A percentile compares a stretch with the other conserved stretches of the same genome.
Evolutionary conservation across 257 asterid species (phyloP).

Genomic region (Gentiana macrophylla): DNA sequence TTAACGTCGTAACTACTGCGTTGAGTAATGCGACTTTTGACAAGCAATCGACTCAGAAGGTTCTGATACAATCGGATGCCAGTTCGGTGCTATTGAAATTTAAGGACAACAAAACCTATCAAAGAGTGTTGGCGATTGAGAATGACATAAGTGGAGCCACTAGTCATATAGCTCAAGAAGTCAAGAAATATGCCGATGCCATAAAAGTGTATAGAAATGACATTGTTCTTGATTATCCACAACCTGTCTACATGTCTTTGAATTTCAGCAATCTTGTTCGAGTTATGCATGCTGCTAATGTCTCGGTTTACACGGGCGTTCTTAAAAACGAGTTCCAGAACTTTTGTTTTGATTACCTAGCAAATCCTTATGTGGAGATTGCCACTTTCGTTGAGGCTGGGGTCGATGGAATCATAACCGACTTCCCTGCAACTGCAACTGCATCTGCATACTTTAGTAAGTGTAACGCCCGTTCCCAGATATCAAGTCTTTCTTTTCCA

Average conservation of each 20-base stretch:
- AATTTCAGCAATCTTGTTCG: constrained; percentile 46
- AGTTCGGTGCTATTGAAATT: constrained; percentile 51
- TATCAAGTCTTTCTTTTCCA: too few species aligned
- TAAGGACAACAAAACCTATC: constrained; percentile 35
- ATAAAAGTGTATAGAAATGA: constrained; percentile 46
- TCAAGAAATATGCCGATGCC: constrained; percentile 73
- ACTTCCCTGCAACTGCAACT: constrained; percentile 46
- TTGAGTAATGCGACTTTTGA: constrained; percentile 54
- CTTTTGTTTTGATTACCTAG: constrained; percentile 50
- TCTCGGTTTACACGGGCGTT: constrained; percentile 60
- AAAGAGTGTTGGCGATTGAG: constrained; percentile 39
- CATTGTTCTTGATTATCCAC: constrained; percentile 23
- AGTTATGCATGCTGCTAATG: constrained; percentile 59
- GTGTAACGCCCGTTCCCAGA: constrained; percentile 7
- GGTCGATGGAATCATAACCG: constrained; percentile 62
- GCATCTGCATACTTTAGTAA: constrained; percentile 52
- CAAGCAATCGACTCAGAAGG: constrained; percentile 45
- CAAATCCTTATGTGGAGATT: constrained; percentile 77
- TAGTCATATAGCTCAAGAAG: constrained; percentile 34
- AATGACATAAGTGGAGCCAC: constrained; percentile 34
- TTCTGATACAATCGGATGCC: constrained; percentile 62
- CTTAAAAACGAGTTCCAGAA: constrained; percentile 64
- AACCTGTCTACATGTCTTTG: constrained; percentile 27
- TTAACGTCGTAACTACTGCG: constrained; percentile 30
- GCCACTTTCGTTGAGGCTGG: constrained; percentile 31